Base-by-base conservation (phyloP, 1,284 basidiomycete species). In the Moniliophthora roreri region DNA sequence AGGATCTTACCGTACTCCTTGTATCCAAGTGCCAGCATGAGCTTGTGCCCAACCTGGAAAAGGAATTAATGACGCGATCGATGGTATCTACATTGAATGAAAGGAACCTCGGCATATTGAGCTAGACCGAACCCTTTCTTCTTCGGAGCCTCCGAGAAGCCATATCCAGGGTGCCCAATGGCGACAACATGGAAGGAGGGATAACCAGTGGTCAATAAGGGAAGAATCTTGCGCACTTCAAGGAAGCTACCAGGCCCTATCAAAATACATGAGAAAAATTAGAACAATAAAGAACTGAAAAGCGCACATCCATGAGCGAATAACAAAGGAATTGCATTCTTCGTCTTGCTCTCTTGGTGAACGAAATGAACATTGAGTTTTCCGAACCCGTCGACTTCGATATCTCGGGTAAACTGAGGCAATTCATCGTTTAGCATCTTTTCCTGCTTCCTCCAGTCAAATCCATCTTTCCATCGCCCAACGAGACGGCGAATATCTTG, bases 161-260 rank as follows among this genome's bases (percentile, higher is more conserved):
- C 79, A 60, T 63, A 84, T 0, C 78, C 77, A 4, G 83, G 82
- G 18, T 83, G 58, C 59, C 78, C 77, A 3, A 76, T 57, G 0
- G 77, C 76, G 0, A 84, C 78, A 18, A 84, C 79, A 58, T 85
- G 80, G 59, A 86, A 85, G 46, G 71, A 77, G 0, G 82, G 81
- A 35, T 77, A 66, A 2, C 77, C 71, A 4, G 69, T 41, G 0
- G 71, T 71, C 49, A 85, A 65, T 1, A 82, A 57, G 0, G 83
- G 80, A 0, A 84, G 63, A 0, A 84, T 63, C 64, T 81, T 85
- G 47, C 67, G 65, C 11, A 74, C 75, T 66, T 85, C 82, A 28
- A 80, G 60, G 60, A 84, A 84, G 51, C 73, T 70, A 35, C 84
- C 82, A 0, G 84, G 82, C 84, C 84, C 84, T 85, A 34, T 4